Percentiles rank a stretch among this genome's conserved stretches.
Conservation (phyloP, 1,284 basidiomycete genomes). For the Trichosporon sp. region DNA sequence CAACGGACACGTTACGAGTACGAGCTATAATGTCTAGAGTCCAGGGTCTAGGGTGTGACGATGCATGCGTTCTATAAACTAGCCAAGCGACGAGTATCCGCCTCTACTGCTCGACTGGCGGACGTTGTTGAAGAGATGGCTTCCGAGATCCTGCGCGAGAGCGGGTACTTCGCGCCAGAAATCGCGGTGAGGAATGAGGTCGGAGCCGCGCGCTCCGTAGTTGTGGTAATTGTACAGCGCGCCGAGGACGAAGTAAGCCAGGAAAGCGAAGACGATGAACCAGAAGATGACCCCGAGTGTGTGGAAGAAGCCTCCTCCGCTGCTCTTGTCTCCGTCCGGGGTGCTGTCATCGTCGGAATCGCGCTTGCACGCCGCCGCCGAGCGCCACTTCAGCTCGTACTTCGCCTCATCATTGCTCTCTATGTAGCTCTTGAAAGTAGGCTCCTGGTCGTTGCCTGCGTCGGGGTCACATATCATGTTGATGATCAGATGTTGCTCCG, state of each 20-base stretch:
- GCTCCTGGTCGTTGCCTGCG: slow-evolving; percentile 10
- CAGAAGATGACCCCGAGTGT: slow-evolving; percentile 44
- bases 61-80: slow-evolving; percentile 5
- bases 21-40: neutral
- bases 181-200: slow-evolving; percentile 48
- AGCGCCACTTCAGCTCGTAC: slow-evolving; percentile 39
- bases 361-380: slow-evolving; percentile 38
- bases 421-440: slow-evolving; percentile 28
- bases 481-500: slow-evolving; percentile 1
- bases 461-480: slow-evolving; percentile 11
- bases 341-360: slow-evolving; percentile 1
- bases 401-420: neutral
- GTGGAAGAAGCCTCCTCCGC: slow-evolving; percentile 23
- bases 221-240: slow-evolving; percentile 49
- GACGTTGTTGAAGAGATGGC: slow-evolving; percentile 37
- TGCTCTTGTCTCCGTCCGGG: slow-evolving; percentile 2
- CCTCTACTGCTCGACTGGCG: slow-evolving; percentile 31
- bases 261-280: slow-evolving; percentile 23
- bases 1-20: neutral
- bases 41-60: neutral
- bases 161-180: slow-evolving; percentile 48
- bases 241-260: slow-evolving; percentile 44
- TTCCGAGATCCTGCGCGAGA: slow-evolving; percentile 37
- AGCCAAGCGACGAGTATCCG: slow-evolving; percentile 30
- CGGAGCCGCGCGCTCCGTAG: slow-evolving; percentile 47